Base-by-base conservation (phyloP, 495 filamentous ascomycete species). In the Podospora conica region DNA sequence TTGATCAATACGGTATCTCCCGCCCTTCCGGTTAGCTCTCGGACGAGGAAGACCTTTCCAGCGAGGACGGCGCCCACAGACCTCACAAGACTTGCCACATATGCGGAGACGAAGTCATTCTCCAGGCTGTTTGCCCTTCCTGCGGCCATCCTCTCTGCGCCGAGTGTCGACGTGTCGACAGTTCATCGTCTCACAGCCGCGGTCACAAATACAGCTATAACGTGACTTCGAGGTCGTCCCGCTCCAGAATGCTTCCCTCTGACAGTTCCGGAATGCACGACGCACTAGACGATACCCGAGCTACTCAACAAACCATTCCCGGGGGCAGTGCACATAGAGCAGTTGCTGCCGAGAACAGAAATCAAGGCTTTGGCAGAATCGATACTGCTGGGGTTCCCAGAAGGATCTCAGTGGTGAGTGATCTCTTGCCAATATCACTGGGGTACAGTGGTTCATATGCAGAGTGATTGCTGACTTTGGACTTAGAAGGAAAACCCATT, bases 1-100 rank as follows among this genome's bases (percentile, higher is more conserved):
- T 77, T 68, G 70, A 73, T 33, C 74, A 75, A 48, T 75, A 77
- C 61, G 66, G 69, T 18, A 72, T 78, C 56, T 68, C 71, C 29
- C 72, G 70, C 9, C 78, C 77, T 66, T 64, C 75, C 29, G 74
- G 77, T 69, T 80, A 74, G 79, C 67, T 80, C 68, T 80, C 77
- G 54, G 76, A 80, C 55, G 71, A 71, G 25, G 76, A 76, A 31
- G 67, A 69, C 18, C 12, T 20, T 28, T 28, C 25, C 57, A 2
- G 61, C 58, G 25, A 54, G 40, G 1, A 60, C 54, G 24, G 24
- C 31, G 7, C 18, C 55, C 24, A 33, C 23, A 18, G 29, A 28
- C 18, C 22, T 28, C 60, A 66, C 63, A 64, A 73, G 71, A 54
- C 75, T 60, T 79, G 76, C 64, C 78, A 78, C 63, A 58, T 80